Conservation (phyloP, 169 alveolate genomes). For the Eimeria tenella region DNA sequence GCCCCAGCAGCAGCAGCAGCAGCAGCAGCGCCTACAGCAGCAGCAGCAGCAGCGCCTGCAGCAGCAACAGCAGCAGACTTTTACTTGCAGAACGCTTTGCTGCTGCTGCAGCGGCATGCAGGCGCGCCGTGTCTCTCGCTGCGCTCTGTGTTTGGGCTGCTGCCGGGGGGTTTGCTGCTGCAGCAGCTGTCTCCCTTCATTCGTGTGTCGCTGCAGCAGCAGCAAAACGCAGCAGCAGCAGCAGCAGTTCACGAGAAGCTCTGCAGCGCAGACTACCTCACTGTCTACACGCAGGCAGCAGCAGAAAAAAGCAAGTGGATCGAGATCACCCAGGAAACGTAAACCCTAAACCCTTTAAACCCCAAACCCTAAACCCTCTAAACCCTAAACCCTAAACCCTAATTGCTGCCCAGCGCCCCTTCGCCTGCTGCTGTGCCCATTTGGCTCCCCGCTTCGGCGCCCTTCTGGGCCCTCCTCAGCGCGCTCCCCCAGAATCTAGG, state of each 20-base stretch:
- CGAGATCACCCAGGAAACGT: constrained; percentile 33
- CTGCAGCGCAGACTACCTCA: constrained; percentile 14
- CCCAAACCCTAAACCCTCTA: not conserved
- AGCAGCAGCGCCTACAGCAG: not conserved
- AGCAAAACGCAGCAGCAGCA: constrained; percentile 41
- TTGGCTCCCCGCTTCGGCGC: too few species aligned
- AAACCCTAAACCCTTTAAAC: constrained; percentile 27
- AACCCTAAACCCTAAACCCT: not conserved
- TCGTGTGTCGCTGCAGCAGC: constrained; percentile 16
- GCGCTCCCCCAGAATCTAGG: not conserved
- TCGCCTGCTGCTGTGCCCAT: too few species aligned
- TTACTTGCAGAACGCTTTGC: constrained; percentile 33
- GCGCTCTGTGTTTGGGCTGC: not conserved
- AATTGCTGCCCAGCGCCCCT: not conserved
- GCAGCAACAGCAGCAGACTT: constrained; percentile 8
- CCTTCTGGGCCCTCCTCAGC: too few species aligned
- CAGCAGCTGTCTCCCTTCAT: constrained; percentile 19
- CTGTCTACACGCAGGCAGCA: constrained; percentile 10
- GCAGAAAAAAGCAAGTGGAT: constrained; percentile 24
- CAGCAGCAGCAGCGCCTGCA: not conserved
- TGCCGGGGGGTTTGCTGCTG: constrained; percentile 1
- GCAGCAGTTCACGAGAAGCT: constrained; percentile 34
- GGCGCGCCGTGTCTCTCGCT: not conserved
- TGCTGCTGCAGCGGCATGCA: constrained; percentile 36
- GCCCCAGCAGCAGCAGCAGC: not conserved